Conservation (phyloP, 2,329 filamentous ascomycete genomes). For the Didymella keratinophila region DNA sequence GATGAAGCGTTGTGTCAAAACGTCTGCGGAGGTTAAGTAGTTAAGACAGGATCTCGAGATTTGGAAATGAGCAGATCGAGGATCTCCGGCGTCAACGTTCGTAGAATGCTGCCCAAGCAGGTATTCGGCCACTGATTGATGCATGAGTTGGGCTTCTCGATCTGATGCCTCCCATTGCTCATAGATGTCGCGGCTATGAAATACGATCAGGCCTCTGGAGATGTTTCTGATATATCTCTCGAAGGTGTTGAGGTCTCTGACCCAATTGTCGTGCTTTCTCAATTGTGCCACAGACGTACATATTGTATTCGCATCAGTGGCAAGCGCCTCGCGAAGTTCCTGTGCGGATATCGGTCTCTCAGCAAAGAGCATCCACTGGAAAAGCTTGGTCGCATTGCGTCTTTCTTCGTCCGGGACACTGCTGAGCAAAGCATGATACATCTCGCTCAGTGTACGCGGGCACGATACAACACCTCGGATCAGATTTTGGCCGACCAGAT, state of each 20-base stretch:
- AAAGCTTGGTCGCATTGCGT: background rate
- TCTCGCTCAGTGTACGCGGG: background rate
- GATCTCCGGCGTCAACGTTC: no score
- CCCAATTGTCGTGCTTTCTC: no score
- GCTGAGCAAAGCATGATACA: background rate
- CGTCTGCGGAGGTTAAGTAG: no score
- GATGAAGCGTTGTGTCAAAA: no score
- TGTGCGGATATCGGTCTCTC: background rate
- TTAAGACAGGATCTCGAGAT: background rate
- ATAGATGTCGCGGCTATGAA: background rate
- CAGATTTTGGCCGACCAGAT: background rate
- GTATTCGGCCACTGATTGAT: conserved; percentile 7
- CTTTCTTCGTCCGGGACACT: no score
- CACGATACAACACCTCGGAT: background rate
- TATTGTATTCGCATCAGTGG: background rate
- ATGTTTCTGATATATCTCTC: background rate
- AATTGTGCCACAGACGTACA: background rate
- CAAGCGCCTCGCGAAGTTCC: background rate
- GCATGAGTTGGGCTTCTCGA: background rate
- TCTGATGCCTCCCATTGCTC: background rate
- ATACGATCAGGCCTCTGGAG: background rate
- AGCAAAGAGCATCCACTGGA: background rate
- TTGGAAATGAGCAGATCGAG: background rate
- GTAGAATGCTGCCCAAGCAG: no score
- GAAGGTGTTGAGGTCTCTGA: background rate